Percentiles rank a stretch among this genome's conserved stretches.
These are phyloP conservation scores for Westerdykella sp. DNA, from an alignment of 2,329 filamentous ascomycete species.

Conservation along the genomic window DNA sequence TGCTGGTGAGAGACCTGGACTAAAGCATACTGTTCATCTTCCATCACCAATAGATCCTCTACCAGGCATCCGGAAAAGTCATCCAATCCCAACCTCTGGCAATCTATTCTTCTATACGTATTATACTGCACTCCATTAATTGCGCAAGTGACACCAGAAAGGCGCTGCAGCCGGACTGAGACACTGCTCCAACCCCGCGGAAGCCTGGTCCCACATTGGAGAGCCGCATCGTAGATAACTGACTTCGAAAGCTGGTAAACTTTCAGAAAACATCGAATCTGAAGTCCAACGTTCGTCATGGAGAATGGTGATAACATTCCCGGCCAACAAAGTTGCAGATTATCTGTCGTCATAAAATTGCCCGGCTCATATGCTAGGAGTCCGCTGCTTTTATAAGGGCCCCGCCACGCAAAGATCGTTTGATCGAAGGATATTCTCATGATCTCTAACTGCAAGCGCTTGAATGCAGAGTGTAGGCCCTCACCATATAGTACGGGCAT, in stretches of 20 bases:
- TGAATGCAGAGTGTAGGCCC: constrained; percentile 7
- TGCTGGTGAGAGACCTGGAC: too few relatives aligned
- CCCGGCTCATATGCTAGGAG: constrained; percentile 1
- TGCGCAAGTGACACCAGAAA: not conserved
- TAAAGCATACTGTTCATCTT: too few relatives aligned
- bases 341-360: not conserved
- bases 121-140: not conserved
- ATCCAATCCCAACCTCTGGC: not conserved
- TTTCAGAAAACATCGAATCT: not conserved
- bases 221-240: too few relatives aligned
- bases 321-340: not conserved
- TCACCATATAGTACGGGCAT: constrained; percentile 12
- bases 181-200: too few relatives aligned
- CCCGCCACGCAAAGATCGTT: constrained; percentile 4
- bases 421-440: constrained; percentile 3
- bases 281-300: constrained; percentile 2
- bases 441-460: constrained; percentile 8
- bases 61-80: not conserved
- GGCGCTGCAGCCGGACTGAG: not conserved
- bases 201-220: too few relatives aligned
- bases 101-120: not conserved
- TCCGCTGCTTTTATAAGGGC: constrained; percentile 1
- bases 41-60: too few relatives aligned
- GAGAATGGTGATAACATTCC: not conserved
- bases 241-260: too few relatives aligned